A percentile compares a stretch with the other conserved stretches of the same genome.
These are phyloP conservation scores for Colletotrichum gloeosporioides DNA, from an alignment of 2,329 filamentous ascomycete species.

Conservation along the genomic window DNA sequence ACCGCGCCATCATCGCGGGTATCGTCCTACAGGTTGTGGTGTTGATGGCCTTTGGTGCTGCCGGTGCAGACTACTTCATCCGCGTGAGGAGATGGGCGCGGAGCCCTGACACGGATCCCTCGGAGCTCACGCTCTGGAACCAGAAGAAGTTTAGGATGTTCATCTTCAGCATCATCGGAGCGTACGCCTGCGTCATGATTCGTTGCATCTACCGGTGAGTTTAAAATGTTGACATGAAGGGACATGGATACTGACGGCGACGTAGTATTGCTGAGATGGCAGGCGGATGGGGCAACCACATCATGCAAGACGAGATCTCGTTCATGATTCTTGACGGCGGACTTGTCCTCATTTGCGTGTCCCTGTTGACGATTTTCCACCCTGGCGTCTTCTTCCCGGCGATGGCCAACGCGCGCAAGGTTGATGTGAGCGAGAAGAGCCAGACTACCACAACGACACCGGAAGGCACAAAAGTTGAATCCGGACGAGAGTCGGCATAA, in stretches of 20 bases:
- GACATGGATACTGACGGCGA: not conserved
- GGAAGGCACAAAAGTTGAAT: slow-evolving; percentile 14
- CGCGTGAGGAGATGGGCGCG: slow-evolving; percentile 45
- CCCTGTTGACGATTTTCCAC: slow-evolving; percentile 57
- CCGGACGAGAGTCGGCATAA: slow-evolving; percentile 3
- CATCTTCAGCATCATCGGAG: slow-evolving; percentile 45
- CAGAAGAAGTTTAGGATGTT: slow-evolving; percentile 50
- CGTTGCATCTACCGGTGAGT: slow-evolving; percentile 60
- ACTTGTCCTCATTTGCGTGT: slow-evolving; percentile 55
- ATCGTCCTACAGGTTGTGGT: slow-evolving; percentile 60
- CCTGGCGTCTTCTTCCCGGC: slow-evolving; percentile 61
- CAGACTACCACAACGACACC: slow-evolving; percentile 22
- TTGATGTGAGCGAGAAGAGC: slow-evolving; percentile 24
- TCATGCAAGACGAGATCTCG: slow-evolving; percentile 67
- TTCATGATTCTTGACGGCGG: slow-evolving; percentile 63
- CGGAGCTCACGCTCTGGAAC: slow-evolving; percentile 42
- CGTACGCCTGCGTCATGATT: slow-evolving; percentile 52
- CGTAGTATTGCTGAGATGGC: slow-evolving; percentile 66
- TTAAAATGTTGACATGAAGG: not conserved
- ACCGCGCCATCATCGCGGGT: slow-evolving; percentile 59
- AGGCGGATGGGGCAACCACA: slow-evolving; percentile 66
- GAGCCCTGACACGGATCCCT: slow-evolving; percentile 27
- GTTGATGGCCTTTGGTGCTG: slow-evolving; percentile 48
- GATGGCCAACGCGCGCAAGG: slow-evolving; percentile 43
- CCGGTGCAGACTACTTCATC: slow-evolving; percentile 51